Base-by-base conservation (phyloP, 2,329 filamentous ascomycete genomes). In the Alternaria gaisen region DNA sequence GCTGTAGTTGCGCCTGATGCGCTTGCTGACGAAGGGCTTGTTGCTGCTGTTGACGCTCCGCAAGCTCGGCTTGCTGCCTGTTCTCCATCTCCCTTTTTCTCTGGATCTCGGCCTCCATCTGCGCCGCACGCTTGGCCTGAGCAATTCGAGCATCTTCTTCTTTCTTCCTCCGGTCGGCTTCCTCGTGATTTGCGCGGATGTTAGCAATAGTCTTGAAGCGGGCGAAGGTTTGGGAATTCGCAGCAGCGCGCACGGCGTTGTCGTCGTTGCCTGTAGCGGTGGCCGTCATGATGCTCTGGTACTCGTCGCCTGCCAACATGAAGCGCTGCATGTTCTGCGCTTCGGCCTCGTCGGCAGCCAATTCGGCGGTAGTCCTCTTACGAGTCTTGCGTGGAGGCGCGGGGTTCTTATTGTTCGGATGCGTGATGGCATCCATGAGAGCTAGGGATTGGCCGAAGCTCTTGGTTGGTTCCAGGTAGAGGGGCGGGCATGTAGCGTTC, bases 341-440 rank as follows among this genome's bases (percentile, higher is more conserved):
- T 61, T 93, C 85, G 1, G 95, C 94, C 80, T 99, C 94, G 73
- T 99, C 95, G 8, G 94, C 94, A 9, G 93, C 95, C 82, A 98
- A 88, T 76, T 99, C 94, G 9, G 95, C 95, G 18, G 96, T 90
- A 0, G 95, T 99, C 64, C 94, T 89, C 84, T 99, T 98, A 58
- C 95, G 86, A 8, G 90, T 90, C 83, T 97, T 97, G 3, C 93
- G 93, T 61, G 91, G 87, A 0, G 95, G 94, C 10, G 93, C 90
- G 43, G 88, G 83, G 51, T 90, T 87, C 30, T 88, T 86, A 77
- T 97, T 92, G 57, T 93, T 88, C 7, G 93, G 91, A 76, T 96
- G 91, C 20, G 87, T 85, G 68, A 94, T 83, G 18, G 85, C 83
- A 30, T 92, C 88, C 3, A 98, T 83, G 4, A 96, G 84, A 11